These are phyloP conservation scores for Diacronema lutheri DNA, from an alignment of 78 protist genomes.

Conservation along the genomic window DNA sequence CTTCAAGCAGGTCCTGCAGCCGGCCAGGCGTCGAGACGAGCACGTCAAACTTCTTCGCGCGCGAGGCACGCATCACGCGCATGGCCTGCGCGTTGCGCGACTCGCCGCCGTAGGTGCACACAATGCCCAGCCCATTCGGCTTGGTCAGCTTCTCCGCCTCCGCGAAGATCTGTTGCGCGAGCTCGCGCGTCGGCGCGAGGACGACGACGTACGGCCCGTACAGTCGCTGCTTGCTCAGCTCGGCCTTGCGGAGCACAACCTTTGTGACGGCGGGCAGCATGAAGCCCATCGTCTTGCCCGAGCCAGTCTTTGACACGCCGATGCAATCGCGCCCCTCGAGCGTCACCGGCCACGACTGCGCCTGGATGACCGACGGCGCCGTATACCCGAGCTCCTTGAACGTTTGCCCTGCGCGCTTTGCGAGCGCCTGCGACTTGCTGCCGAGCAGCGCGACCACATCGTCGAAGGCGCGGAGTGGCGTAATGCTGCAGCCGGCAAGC, in stretches of 20 bases:
- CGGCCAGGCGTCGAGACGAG: slow-evolving; percentile 99
- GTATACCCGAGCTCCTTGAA: background rate
- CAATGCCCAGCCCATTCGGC: slow-evolving; percentile 7
- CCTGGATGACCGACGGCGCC: slow-evolving; percentile 17
- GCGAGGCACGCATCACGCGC: slow-evolving; percentile 27
- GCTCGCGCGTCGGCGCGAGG: slow-evolving; percentile 97
- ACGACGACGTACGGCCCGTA: slow-evolving; percentile 87
- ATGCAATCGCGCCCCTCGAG: slow-evolving; percentile 22
- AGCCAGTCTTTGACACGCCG: slow-evolving; percentile 41
- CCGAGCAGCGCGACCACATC: no score
- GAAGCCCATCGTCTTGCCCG: slow-evolving; percentile 43
- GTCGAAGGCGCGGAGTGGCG: no score
- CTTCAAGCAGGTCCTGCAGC: slow-evolving; percentile 85
- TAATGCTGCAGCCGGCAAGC: no score
- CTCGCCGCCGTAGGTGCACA: slow-evolving; percentile 95
- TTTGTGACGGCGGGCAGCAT: slow-evolving; percentile 9
- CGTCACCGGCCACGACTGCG: slow-evolving; percentile 37
- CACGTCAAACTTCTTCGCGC: slow-evolving; percentile 65
- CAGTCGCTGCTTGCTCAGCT: background rate
- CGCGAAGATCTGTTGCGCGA: slow-evolving; percentile 83
- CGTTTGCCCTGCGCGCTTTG: no score
- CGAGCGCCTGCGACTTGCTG: no score
- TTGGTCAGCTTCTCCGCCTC: background rate
- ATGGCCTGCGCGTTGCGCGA: slow-evolving; percentile 69
- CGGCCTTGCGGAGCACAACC: background rate